phyloP scores from a whole-genome alignment of 148 eudicot species.

The Spergularia marina region DNA sequence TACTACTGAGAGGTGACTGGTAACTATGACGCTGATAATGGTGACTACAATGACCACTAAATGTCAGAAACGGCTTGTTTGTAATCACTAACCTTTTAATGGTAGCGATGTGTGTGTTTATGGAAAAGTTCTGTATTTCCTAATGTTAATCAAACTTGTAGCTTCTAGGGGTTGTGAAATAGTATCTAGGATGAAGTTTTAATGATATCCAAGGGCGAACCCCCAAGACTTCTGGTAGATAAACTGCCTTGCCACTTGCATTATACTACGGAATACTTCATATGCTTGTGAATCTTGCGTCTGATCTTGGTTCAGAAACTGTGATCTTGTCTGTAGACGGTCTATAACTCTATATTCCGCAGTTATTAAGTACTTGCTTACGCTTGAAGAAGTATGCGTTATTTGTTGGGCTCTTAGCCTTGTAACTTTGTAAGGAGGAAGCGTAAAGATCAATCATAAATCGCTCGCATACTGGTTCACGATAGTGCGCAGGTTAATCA shows the following conservation, averaged over 20 bases:
- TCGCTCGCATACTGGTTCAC: not conserved
- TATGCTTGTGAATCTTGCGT: conserved; percentile 16
- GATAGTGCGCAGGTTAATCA: not conserved
- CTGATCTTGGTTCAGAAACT: not conserved
- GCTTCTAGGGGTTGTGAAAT: conserved; percentile 31
- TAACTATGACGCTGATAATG: conserved; percentile 56
- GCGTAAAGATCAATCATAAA: not conserved
- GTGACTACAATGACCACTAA: conserved; percentile 39
- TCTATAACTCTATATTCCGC: not conserved
- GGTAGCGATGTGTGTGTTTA: conserved; percentile 76
- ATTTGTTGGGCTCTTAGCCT: not conserved
- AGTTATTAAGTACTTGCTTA: not conserved
- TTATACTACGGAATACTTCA: conserved; percentile 17
- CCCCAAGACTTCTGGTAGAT: conserved; percentile 29
- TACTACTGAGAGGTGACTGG: conserved; percentile 78
- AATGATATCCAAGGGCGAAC: conserved; percentile 29
- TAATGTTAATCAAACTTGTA: conserved; percentile 38
- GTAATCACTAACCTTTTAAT: conserved; percentile 81
- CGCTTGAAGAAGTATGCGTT: not conserved
- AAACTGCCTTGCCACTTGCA: conserved; percentile 10
- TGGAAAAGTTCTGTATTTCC: conserved; percentile 32
- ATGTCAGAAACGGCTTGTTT: conserved; percentile 43
- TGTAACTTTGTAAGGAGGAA: not conserved
- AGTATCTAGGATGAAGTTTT: conserved; percentile 37
- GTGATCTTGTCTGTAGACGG: not conserved